Conservation (phyloP, 441 rosid genomes). For the Geranium incanum region DNA sequence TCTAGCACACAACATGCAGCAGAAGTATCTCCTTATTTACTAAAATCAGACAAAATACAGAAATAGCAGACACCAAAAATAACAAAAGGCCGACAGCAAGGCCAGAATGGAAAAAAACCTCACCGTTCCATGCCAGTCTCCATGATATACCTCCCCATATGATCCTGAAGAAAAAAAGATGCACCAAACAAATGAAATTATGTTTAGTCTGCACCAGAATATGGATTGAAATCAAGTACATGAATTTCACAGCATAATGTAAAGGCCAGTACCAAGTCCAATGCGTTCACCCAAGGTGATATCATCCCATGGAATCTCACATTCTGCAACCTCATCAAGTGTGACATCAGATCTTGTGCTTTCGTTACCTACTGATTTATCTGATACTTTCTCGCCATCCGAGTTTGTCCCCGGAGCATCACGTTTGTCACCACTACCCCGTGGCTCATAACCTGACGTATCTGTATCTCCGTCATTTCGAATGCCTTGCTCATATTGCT, state of each 20-base stretch:
- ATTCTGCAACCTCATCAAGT: slow-evolving; percentile 79
- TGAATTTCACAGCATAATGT: slow-evolving; percentile 21
- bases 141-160: slow-evolving; percentile 93
- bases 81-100: slow-evolving; percentile 4
- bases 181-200: slow-evolving; percentile 15
- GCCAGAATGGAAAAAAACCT: slow-evolving; percentile 27
- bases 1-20: neutral
- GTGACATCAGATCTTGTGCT: slow-evolving; percentile 56
- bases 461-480: slow-evolving; percentile 52
- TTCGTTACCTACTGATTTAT: slow-evolving; percentile 53
- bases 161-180: slow-evolving; percentile 59
- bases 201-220: slow-evolving; percentile 9
- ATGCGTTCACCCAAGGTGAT: slow-evolving; percentile 86
- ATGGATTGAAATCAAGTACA: slow-evolving; percentile 11
- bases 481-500: slow-evolving; percentile 53
- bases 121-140: slow-evolving; percentile 96
- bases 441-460: slow-evolving; percentile 38
- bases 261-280: slow-evolving; percentile 69
- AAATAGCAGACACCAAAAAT: slow-evolving; percentile 1
- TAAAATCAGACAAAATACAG: neutral
- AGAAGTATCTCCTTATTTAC: neutral
- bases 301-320: slow-evolving; percentile 89
- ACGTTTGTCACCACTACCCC: slow-evolving; percentile 43
- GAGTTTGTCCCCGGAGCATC: slow-evolving; percentile 33
- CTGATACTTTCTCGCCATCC: slow-evolving; percentile 62